A percentile compares a stretch with the other conserved stretches of the same genome.
phyloP scores from a whole-genome alignment of 148 eudicot genomes.

The Dysphania ambrosioides region DNA sequence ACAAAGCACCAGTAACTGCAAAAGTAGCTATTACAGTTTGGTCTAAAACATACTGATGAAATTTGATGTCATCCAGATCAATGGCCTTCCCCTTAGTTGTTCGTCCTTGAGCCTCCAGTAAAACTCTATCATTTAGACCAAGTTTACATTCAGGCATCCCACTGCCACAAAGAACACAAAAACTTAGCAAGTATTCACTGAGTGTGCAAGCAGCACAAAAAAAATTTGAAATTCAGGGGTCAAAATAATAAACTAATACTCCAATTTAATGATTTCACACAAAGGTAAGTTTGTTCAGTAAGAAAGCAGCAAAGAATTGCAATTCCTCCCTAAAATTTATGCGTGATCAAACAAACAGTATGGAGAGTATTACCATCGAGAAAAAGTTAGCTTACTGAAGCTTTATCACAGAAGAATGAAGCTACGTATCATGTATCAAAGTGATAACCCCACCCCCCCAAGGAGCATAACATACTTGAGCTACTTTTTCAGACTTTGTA shows the following conservation, averaged over 20 bases:
- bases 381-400: not conserved
- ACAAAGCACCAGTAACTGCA: constrained; percentile 1
- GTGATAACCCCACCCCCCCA: too few species aligned
- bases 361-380: not conserved
- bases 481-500: too few species aligned
- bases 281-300: not conserved
- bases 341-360: not conserved
- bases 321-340: not conserved
- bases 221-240: not conserved
- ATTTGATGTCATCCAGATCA: constrained; percentile 94
- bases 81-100: constrained; percentile 92
- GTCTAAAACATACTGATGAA: constrained; percentile 75
- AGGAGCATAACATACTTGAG: too few species aligned
- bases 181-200: not conserved
- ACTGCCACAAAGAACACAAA: constrained; percentile 47
- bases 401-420: constrained; percentile 2
- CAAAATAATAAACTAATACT: too few species aligned
- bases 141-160: constrained; percentile 99
- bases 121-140: constrained; percentile 88
- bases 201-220: not conserved
- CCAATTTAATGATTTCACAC: too few species aligned
- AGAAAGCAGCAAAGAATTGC: not conserved
- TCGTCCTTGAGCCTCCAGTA: constrained; percentile 94
- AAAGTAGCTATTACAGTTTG: constrained; percentile 9
- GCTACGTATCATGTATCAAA: not conserved